Evolutionary conservation across 192 early-diverging fungal genomes (phyloP).

Genomic region (Backusella australiensis): DNA sequence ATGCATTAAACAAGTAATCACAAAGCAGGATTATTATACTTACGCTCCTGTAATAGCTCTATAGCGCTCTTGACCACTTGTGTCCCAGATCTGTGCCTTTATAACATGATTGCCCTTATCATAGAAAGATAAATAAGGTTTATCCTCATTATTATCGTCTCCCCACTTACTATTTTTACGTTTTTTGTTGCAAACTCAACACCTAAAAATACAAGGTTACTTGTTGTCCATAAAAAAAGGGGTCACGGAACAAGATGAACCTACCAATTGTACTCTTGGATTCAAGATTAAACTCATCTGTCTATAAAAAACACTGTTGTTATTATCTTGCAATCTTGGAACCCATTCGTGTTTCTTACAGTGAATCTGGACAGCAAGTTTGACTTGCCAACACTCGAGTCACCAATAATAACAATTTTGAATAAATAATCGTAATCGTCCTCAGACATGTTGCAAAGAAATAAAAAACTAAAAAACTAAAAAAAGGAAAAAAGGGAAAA

Average conservation of each 20-base stretch:
- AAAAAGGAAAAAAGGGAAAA: background rate
- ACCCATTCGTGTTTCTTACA: constrained; percentile 24
- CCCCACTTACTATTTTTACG: constrained; percentile 31
- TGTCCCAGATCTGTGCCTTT: constrained; percentile 67
- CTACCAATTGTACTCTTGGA: constrained; percentile 96
- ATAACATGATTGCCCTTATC: constrained; percentile 17
- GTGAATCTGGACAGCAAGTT: constrained; percentile 79
- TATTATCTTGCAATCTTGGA: background rate
- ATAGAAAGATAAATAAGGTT: background rate
- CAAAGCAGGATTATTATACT: background rate
- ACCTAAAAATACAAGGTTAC: constrained; percentile 8
- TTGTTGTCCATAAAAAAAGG: background rate
- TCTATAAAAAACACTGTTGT: constrained; percentile 8
- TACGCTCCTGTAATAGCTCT: constrained; percentile 79
- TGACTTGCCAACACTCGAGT: constrained; percentile 83
- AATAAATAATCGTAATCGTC: constrained; percentile 73
- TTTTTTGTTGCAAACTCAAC: constrained; percentile 49
- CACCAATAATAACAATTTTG: constrained; percentile 71
- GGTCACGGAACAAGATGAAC: too few species aligned
- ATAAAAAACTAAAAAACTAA: constrained; percentile 27
- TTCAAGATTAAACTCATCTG: constrained; percentile 95
- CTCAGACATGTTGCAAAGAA: constrained; percentile 30
- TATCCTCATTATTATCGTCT: background rate
- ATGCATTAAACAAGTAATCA: background rate
- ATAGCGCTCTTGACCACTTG: constrained; percentile 94